Conservation (phyloP, 2,329 filamentous ascomycete genomes). For the Pseudopithomyces chartarum region DNA sequence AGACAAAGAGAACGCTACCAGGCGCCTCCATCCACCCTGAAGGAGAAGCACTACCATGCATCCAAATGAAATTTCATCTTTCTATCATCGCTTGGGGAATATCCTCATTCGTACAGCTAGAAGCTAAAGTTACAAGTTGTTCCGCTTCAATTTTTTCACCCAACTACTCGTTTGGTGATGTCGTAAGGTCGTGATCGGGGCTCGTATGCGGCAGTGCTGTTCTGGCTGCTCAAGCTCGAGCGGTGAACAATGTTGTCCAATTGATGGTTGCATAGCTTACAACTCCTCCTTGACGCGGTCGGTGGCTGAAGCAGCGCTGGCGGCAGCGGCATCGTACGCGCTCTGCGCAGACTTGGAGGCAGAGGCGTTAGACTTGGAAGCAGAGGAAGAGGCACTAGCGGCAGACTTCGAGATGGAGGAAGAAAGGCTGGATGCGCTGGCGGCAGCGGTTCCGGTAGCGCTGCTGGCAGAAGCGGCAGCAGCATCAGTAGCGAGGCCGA, state of each 20-base stretch:
- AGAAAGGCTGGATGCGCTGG: slow-evolving; percentile 41
- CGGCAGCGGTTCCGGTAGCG: slow-evolving; percentile 21
- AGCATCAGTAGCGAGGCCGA: slow-evolving; percentile 51
- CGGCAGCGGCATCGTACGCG: slow-evolving; percentile 13
- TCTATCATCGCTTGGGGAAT: slow-evolving; percentile 4
- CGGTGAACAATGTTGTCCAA: neutral
- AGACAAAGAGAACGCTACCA: neutral
- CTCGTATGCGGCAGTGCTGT: neutral
- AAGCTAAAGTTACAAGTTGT: slow-evolving; percentile 10
- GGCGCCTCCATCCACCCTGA: neutral
- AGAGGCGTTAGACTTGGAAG: slow-evolving; percentile 31
- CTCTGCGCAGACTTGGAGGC: slow-evolving; percentile 27
- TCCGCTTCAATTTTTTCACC: slow-evolving; percentile 1
- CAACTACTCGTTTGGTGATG: neutral
- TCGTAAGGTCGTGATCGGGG: slow-evolving; percentile 11
- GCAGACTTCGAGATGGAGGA: slow-evolving; percentile 39
- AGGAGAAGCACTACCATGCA: neutral
- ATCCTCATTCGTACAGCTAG: slow-evolving; percentile 4
- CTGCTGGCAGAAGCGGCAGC: slow-evolving; percentile 30
- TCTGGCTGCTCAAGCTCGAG: neutral
- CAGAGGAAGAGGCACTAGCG: slow-evolving; percentile 37
- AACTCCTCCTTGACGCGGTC: slow-evolving; percentile 52
- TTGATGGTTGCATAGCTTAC: slow-evolving; percentile 33
- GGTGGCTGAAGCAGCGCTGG: slow-evolving; percentile 25
- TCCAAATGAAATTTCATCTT: neutral